A percentile compares a stretch with the other conserved stretches of the same genome.
These are phyloP conservation scores for Dioszegia hungarica DNA, from an alignment of 768 basidiomycete species.

Conservation along the genomic window DNA sequence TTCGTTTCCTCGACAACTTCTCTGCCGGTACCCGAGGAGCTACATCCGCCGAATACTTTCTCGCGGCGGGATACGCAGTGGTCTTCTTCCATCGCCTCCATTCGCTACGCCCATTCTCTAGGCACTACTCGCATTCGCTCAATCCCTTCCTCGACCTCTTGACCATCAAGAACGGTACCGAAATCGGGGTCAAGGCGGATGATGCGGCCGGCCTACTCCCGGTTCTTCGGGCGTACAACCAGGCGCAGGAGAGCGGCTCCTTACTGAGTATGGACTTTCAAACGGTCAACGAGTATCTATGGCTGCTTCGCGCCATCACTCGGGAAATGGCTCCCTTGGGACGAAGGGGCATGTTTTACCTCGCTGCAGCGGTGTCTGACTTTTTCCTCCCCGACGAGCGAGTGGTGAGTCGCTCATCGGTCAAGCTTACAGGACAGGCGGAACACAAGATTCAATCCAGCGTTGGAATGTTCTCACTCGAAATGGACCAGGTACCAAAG, in stretches of 20 bases:
- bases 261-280: slow-evolving; percentile 84
- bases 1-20: slow-evolving; percentile 97
- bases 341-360: slow-evolving; percentile 80
- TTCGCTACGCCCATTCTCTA: slow-evolving; percentile 92
- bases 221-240: slow-evolving; percentile 74
- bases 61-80: slow-evolving; percentile 82
- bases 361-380: slow-evolving; percentile 96
- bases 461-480: slow-evolving; percentile 84
- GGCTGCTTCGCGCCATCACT: slow-evolving; percentile 76
- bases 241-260: slow-evolving; percentile 66
- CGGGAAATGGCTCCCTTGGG: slow-evolving; percentile 67
- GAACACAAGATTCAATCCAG: slow-evolving; percentile 99
- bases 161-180: slow-evolving; percentile 56
- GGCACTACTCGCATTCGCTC: slow-evolving; percentile 96
- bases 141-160: slow-evolving; percentile 97
- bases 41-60: slow-evolving; percentile 96
- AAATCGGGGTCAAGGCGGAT: slow-evolving; percentile 63
- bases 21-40: slow-evolving; percentile 98
- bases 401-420: slow-evolving; percentile 59
- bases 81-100: slow-evolving; percentile 98
- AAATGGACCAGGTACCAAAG: slow-evolving; percentile 99
- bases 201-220: slow-evolving; percentile 65
- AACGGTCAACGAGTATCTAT: slow-evolving; percentile 94
- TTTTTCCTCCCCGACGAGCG: slow-evolving; percentile 90
- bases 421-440: slow-evolving; percentile 58